These are phyloP conservation scores for Cryptosporidium xiaoi DNA, from an alignment of 169 alveolate species.

Conservation along the genomic window DNA sequence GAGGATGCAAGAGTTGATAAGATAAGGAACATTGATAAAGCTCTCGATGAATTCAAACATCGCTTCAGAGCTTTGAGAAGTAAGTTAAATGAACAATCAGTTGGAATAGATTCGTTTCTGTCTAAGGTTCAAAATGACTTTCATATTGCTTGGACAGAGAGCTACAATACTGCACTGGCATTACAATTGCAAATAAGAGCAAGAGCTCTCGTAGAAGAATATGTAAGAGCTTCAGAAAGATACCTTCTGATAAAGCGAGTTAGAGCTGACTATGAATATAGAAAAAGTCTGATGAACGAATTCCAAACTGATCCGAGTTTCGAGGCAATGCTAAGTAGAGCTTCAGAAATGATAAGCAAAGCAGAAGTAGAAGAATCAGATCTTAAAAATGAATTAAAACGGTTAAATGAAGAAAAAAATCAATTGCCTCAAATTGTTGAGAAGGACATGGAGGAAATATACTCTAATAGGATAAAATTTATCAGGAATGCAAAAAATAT, in stretches of 20 bases:
- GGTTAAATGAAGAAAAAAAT: constrained; percentile 6
- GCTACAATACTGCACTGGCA: constrained; percentile 50
- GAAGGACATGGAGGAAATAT: constrained; percentile 40
- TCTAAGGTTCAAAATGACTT: constrained; percentile 16
- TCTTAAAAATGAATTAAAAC: constrained; percentile 8
- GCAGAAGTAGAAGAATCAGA: constrained; percentile 39
- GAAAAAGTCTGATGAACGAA: constrained; percentile 44
- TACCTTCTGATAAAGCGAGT: constrained; percentile 43
- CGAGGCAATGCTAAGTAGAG: constrained; percentile 52
- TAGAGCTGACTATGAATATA: constrained; percentile 59
- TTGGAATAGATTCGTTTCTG: neutral
- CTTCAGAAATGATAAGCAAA: constrained; percentile 46
- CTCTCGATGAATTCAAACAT: neutral
- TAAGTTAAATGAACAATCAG: constrained; percentile 25
- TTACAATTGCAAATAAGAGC: constrained; percentile 49
- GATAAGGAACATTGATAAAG: constrained; percentile 8
- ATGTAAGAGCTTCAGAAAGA: constrained; percentile 50
- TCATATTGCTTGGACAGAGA: constrained; percentile 45
- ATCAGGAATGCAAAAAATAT: constrained; percentile 11
- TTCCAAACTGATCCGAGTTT: constrained; percentile 57
- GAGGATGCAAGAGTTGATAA: constrained; percentile 4
- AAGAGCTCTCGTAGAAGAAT: constrained; percentile 52
- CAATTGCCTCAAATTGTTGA: constrained; percentile 20
- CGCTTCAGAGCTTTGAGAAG: constrained; percentile 5
- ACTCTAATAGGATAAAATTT: constrained; percentile 37